Evolutionary conservation across 75 land plant species (phyloP).

Genomic region (Isoetes taiwanensis): DNA sequence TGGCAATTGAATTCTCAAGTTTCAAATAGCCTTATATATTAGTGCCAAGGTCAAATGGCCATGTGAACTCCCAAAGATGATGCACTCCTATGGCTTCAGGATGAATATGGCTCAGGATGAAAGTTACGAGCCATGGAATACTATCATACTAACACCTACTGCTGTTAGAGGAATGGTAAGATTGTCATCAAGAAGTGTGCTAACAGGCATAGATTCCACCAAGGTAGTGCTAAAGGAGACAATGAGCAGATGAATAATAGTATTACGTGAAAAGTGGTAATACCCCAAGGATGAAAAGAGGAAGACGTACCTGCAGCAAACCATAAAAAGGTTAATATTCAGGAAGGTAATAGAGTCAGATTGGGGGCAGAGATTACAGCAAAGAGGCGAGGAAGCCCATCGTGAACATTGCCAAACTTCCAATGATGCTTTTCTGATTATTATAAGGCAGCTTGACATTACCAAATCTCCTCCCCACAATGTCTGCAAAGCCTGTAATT

Average conservation of each 20-base stretch:
- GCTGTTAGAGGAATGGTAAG: conserved; percentile 78
- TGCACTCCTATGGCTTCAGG: no score
- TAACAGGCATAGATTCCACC: conserved; percentile 79
- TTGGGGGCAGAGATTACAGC: conserved; percentile 25
- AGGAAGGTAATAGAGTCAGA: neutral
- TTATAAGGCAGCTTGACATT: conserved; percentile 65
- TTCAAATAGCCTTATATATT: no score
- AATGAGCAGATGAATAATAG: conserved; percentile 32
- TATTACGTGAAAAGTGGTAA: conserved; percentile 27
- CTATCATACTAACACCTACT: conserved; percentile 34
- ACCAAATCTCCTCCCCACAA: conserved; percentile 75
- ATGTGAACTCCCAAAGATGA: no score
- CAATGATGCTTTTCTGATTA: conserved; percentile 48
- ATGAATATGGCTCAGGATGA: no score
- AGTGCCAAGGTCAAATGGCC: no score
- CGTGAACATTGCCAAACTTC: conserved; percentile 61
- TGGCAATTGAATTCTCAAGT: no score
- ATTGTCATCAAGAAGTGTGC: conserved; percentile 79
- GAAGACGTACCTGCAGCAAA: conserved; percentile 56
- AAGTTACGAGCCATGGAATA: no score
- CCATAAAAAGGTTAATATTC: neutral
- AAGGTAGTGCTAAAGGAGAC: conserved; percentile 54
- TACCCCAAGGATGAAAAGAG: conserved; percentile 59
- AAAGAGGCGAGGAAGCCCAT: conserved; percentile 58
- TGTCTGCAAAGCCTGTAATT: conserved; percentile 72